phyloP scores from a whole-genome alignment of 2,329 filamentous ascomycete genomes.

The Aureobasidium sp. region DNA sequence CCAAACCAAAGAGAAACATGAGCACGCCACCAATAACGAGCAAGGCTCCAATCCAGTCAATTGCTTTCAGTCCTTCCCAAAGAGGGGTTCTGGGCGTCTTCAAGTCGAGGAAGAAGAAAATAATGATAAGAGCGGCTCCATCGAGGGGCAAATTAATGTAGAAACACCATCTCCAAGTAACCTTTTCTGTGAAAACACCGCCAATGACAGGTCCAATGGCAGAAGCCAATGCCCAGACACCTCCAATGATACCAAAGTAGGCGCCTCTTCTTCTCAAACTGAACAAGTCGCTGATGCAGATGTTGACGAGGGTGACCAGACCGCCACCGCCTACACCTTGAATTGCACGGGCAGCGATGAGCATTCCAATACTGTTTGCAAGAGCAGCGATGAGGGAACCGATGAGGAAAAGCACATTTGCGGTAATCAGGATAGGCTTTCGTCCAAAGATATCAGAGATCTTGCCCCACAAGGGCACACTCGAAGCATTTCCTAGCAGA shows the following conservation, averaged over 20 bases:
- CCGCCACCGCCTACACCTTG: conserved; percentile 58
- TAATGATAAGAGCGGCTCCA: conserved; percentile 48
- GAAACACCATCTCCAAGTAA: conserved; percentile 36
- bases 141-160: conserved; percentile 50
- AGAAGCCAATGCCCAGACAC: conserved; percentile 58
- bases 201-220: conserved; percentile 60
- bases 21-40: conserved; percentile 67
- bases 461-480: conserved; percentile 53
- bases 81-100: conserved; percentile 58
- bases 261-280: conserved; percentile 46
- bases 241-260: conserved; percentile 56
- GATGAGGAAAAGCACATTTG: conserved; percentile 53
- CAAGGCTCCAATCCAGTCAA: conserved; percentile 58
- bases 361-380: conserved; percentile 50
- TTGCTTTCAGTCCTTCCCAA: conserved; percentile 51
- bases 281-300: conserved; percentile 56
- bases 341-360: conserved; percentile 52
- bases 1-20: conserved; percentile 78
- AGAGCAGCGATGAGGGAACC: conserved; percentile 53
- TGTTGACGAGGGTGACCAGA: conserved; percentile 54
- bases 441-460: conserved; percentile 59
- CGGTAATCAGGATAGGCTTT: conserved; percentile 52
- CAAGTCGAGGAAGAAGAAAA: conserved; percentile 56
- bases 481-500: conserved; percentile 39
- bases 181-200: conserved; percentile 53